Base-by-base conservation (phyloP, 1,284 basidiomycete genomes). In the Fereydounia khargensis region DNA sequence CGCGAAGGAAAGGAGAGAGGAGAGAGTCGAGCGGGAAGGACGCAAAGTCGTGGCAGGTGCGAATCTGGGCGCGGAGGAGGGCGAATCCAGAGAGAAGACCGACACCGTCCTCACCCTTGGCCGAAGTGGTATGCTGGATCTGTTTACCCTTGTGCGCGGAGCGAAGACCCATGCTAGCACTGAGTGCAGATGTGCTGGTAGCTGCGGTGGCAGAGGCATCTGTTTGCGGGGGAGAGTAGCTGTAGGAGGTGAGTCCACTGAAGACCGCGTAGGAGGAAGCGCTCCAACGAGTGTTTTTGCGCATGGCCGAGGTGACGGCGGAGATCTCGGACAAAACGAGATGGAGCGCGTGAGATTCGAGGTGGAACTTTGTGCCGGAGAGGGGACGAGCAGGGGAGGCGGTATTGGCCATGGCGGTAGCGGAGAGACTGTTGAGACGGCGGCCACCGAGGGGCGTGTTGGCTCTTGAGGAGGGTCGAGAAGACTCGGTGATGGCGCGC, bases 251-350 rank as follows among this genome's bases (percentile, higher is more conserved):
- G 32, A 68, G 44, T 27, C 45, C 35, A 25, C 47, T 38, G 19
- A 54, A 42, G 9, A 54, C 42, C 11, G 59, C 48, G 4, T 39
- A 55, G 7, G 54, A 54, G n/a, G 68, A 39, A 10, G 61, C 46
- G 21, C 41, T 56, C 61, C 60, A 68, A 16, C 68, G 47, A 17
- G 63, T 50, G 19, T 60, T 63, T 79, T 92, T 90, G 76, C 94
- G 88, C 89, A 98, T 95, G n/a, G 85, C 83, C 4, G 91, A 90
- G 31, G 91, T 95, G 64, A 98, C 88, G 10, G 89, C 82, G 44
- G 92, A 82, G 58, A 96, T 88, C 80, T 97, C 92, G 28, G 88
- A 85, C 55, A 86, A 82, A 20, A 94, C 77, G 35, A 92, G 83
- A 81, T 92, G 88, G 80, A 66, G 42, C 47, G 46, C 47, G 30